Percentiles rank a stretch among this genome's conserved stretches.
These are phyloP conservation scores for Chalciporus pseudorubinellus DNA, from an alignment of 768 basidiomycete species.

Conservation along the genomic window DNA sequence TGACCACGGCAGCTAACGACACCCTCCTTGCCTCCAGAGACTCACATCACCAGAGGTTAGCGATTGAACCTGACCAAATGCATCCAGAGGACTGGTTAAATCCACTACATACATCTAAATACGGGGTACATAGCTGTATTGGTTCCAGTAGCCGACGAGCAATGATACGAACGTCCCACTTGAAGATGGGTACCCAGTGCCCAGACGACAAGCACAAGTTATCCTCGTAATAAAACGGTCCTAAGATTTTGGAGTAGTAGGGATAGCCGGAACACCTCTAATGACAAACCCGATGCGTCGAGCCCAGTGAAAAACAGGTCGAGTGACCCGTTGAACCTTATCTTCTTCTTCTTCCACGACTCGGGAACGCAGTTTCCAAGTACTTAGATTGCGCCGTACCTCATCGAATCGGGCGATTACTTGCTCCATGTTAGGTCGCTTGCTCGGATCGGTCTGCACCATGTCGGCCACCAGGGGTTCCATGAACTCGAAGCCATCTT, in stretches of 20 bases:
- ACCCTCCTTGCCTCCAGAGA: too few relatives aligned
- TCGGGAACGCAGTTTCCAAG: constrained; percentile 28
- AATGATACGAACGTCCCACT: too few relatives aligned
- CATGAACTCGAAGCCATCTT: constrained; percentile 28
- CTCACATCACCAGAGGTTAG: too few relatives aligned
- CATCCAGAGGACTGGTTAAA: too few relatives aligned
- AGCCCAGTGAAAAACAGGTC: constrained; percentile 21
- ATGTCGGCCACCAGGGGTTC: constrained; percentile 32
- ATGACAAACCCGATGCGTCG: constrained; percentile 19
- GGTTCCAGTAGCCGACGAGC: too few relatives aligned
- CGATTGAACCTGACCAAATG: too few relatives aligned
- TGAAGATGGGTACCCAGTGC: too few relatives aligned
- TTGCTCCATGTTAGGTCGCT: constrained; percentile 38
- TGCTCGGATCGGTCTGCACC: constrained; percentile 33
- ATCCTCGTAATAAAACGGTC: too few relatives aligned
- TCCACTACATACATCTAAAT: too few relatives aligned
- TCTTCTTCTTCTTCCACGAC: constrained; percentile 6
- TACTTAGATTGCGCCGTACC: constrained; percentile 16
- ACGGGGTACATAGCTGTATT: too few relatives aligned
- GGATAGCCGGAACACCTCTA: constrained; percentile 14
- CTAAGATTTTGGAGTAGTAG: not conserved
- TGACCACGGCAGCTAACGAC: too few relatives aligned
- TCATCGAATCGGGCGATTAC: constrained; percentile 32
- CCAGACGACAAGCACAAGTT: too few relatives aligned
- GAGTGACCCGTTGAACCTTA: constrained; percentile 2